A percentile compares a stretch with the other conserved stretches of the same genome.
Evolutionary conservation across 2,329 filamentous ascomycete species (phyloP).

Genomic region (Dothideomycetes sp.): DNA sequence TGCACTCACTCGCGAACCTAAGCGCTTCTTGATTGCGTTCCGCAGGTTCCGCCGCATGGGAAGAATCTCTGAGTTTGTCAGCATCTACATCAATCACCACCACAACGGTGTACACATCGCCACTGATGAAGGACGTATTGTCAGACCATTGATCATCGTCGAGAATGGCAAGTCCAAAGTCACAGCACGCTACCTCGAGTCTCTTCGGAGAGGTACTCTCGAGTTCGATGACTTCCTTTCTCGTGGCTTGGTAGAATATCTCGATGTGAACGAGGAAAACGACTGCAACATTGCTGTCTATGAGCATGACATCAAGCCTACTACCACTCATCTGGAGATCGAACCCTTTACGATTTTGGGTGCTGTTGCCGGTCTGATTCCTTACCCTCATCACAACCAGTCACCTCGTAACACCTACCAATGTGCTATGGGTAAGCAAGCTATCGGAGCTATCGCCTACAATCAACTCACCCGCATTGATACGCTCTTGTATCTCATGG

Average conservation of each 20-base stretch:
- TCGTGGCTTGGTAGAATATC: conserved; percentile 84
- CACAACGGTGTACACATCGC: conserved; percentile 89
- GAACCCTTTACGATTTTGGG: conserved; percentile 96
- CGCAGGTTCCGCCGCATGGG: conserved; percentile 80
- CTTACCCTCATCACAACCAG: conserved; percentile 97
- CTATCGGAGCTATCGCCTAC: conserved; percentile 94
- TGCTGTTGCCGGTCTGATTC: conserved; percentile 90
- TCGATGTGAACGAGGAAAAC: conserved; percentile 98
- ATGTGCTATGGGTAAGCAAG: conserved; percentile 99
- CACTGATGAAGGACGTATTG: conserved; percentile 94
- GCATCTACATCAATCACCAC: conserved; percentile 91
- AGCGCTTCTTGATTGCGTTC: conserved; percentile 76
- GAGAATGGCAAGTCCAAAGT: conserved; percentile 79
- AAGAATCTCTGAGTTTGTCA: conserved; percentile 90
- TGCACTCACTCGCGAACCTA: conserved; percentile 76
- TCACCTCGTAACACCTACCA: conserved; percentile 98
- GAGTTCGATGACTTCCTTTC: conserved; percentile 92
- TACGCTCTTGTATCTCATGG: conserved; percentile 89
- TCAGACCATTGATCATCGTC: conserved; percentile 89
- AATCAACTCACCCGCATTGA: conserved; percentile 98
- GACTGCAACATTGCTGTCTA: conserved; percentile 88
- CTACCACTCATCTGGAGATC: conserved; percentile 91
- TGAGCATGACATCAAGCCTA: conserved; percentile 70
- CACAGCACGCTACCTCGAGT: conserved; percentile 65
- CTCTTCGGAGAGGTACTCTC: conserved; percentile 72